A percentile compares a stretch with the other conserved stretches of the same genome.
Evolutionary conservation across 306 rosid species (phyloP).

Genomic region (Fagus crenata): DNA sequence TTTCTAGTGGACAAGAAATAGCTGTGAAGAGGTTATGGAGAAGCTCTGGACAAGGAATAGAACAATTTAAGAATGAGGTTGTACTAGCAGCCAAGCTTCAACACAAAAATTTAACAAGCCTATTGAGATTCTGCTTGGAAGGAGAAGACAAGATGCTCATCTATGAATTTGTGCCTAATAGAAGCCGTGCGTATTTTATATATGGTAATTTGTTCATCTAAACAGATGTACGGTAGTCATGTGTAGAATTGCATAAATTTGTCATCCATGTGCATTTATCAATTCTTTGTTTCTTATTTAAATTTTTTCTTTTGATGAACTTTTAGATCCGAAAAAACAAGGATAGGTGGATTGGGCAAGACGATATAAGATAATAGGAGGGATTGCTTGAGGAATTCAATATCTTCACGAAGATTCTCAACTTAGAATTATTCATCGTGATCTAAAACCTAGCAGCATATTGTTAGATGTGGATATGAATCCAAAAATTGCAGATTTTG

Average conservation of each 20-base stretch:
- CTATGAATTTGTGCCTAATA: conserved; percentile 30
- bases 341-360: conserved; percentile 29
- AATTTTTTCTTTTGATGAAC: neutral
- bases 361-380: conserved; percentile 33
- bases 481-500: conserved; percentile 39
- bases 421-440: conserved; percentile 35
- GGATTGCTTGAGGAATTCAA: conserved; percentile 34
- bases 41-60: neutral
- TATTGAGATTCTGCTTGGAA: conserved; percentile 28
- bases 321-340: conserved; percentile 15
- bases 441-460: conserved; percentile 38
- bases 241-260: neutral
- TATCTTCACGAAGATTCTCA: conserved; percentile 39
- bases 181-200: conserved; percentile 32
- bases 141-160: conserved; percentile 24
- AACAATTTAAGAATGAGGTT: conserved; percentile 29
- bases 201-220: conserved; percentile 24
- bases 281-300: neutral
- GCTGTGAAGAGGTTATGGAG: conserved; percentile 27
- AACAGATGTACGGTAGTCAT: neutral
- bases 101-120: conserved; percentile 23
- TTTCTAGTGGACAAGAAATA: conserved; percentile 22
- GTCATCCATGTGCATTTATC: neutral
- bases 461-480: conserved; percentile 31
- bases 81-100: conserved; percentile 25